Base-by-base conservation (phyloP, 1,284 basidiomycete species). In the Trametes hirsuta region DNA sequence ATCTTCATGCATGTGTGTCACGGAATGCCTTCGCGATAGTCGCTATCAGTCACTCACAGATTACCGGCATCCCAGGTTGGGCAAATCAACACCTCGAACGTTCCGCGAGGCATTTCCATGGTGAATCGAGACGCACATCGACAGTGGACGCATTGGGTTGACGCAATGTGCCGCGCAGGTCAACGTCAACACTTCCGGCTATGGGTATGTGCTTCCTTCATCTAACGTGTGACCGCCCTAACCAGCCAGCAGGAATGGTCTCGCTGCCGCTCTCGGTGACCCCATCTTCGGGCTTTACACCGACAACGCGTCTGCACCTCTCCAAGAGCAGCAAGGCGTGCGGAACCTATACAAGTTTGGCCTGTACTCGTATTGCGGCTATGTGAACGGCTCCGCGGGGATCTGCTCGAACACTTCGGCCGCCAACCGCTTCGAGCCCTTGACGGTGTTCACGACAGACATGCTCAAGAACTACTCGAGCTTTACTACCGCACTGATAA, bases 341-440 rank as follows among this genome's bases (percentile, higher is more conserved):
- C 85, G 91, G 67, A 82, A 87, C 70, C 72, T 80, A 61, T 93
- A 93, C 75, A 77, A 84, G 59, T 93, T 89, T 66, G 91, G 91
- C 22, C 77, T 93, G 41, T 93, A 93, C 76, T 84, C 85, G 21
- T 84, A 90, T 71, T 93, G 90, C 66, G 90, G 80, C 67, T 92
- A 86, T 69, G 75, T 88, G 67, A 82, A 86, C 63, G 73, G 74
- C 41, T 80, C 80, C 24, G 77, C 77, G 34, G 91, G 91, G 37
- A 80, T 75, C 51, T 93, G 91, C 72, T 83, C 86, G 44, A 88
- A 86, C 68, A 73, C 78, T 47, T 83, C 85, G 36, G 74, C 81
- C 40, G 89, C 83, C 36, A 76, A 79, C 65, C 78, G 77, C 60
- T 90, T 87, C 69, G 74, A 79, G 54, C 91, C 90, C 18, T 88